A percentile compares a stretch with the other conserved stretches of the same genome.
phyloP scores from a whole-genome alignment of 352 stramenopile species.

The Globisporangium carolinianum region DNA sequence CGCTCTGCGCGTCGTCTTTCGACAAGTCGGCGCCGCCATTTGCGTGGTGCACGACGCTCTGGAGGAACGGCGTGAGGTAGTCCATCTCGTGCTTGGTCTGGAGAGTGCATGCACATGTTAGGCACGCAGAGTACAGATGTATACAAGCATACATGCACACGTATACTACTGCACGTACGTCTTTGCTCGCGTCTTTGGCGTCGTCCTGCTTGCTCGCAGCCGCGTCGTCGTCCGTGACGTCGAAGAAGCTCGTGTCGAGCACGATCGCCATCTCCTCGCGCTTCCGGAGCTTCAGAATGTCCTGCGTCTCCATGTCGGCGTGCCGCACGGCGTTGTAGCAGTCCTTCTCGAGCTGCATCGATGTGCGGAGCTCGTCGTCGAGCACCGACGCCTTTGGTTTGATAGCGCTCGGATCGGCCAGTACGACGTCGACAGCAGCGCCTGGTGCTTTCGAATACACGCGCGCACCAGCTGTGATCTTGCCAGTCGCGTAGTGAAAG shows the following conservation, averaged over 20 bases:
- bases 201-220: conserved; percentile 61
- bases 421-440: conserved; percentile 61
- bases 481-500: conserved; percentile 90
- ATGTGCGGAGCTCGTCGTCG: conserved; percentile 59
- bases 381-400: conserved; percentile 72
- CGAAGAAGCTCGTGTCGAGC: conserved; percentile 85
- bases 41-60: conserved; percentile 50
- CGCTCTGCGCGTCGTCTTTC: conserved; percentile 81
- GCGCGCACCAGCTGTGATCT: conserved; percentile 81
- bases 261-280: conserved; percentile 82
- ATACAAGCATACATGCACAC: background rate
- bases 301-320: conserved; percentile 85
- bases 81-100: conserved; percentile 80
- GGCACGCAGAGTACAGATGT: background rate
- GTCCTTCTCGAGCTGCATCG: conserved; percentile 86
- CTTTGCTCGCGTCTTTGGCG: conserved; percentile 54
- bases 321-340: conserved; percentile 86
- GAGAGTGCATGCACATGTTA: background rate
- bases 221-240: conserved; percentile 55
- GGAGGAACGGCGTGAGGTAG: conserved; percentile 92
- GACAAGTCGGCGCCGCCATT: conserved; percentile 28
- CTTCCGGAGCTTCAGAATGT: conserved; percentile 87
- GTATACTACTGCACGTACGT: conserved; percentile 24
- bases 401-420: conserved; percentile 54
- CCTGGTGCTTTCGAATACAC: conserved; percentile 77